Evolutionary conservation across 2,329 filamentous ascomycete genomes (phyloP).

Genomic region (Lasiodiplodia sp.): DNA sequence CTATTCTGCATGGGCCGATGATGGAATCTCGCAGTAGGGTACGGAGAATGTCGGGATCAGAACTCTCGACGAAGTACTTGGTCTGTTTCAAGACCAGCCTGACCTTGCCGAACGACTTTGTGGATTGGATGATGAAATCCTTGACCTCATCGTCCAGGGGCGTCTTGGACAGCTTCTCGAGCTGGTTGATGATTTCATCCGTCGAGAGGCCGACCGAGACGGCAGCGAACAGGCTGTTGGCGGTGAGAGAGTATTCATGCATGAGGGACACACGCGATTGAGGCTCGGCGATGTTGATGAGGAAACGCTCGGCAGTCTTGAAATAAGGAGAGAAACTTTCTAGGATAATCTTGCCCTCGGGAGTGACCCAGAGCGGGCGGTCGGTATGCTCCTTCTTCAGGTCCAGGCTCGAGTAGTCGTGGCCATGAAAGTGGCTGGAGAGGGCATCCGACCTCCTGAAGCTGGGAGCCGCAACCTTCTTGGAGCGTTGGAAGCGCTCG

Average conservation of each 20-base stretch:
- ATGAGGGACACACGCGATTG: conserved; percentile 87
- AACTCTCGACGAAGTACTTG: conserved; percentile 91
- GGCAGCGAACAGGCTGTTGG: conserved; percentile 92
- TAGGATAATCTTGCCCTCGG: conserved; percentile 83
- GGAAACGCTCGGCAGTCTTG: conserved; percentile 86
- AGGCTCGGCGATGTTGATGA: conserved; percentile 95
- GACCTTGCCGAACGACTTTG: conserved; percentile 92
- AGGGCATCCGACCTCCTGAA: conserved; percentile 54
- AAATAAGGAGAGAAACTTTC: conserved; percentile 93
- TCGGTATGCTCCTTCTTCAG: conserved; percentile 90
- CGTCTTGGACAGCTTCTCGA: conserved; percentile 89
- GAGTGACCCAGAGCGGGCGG: conserved; percentile 93
- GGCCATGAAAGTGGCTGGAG: conserved; percentile 64
- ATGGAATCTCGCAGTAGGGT: conserved; percentile 83
- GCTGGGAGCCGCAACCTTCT: background rate
- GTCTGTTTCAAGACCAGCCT: conserved; percentile 95
- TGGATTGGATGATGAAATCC: conserved; percentile 81
- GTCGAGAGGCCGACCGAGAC: conserved; percentile 93
- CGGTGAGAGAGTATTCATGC: conserved; percentile 91
- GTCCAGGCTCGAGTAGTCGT: conserved; percentile 82
- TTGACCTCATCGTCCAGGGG: conserved; percentile 82
- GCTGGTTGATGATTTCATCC: conserved; percentile 85
- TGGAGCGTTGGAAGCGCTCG: conserved; percentile 56
- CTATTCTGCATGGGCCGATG: conserved; percentile 80
- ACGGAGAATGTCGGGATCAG: conserved; percentile 85